Evolutionary conservation across 1,284 basidiomycete genomes (phyloP).

Genomic region (Sporisorium graminicola): DNA sequence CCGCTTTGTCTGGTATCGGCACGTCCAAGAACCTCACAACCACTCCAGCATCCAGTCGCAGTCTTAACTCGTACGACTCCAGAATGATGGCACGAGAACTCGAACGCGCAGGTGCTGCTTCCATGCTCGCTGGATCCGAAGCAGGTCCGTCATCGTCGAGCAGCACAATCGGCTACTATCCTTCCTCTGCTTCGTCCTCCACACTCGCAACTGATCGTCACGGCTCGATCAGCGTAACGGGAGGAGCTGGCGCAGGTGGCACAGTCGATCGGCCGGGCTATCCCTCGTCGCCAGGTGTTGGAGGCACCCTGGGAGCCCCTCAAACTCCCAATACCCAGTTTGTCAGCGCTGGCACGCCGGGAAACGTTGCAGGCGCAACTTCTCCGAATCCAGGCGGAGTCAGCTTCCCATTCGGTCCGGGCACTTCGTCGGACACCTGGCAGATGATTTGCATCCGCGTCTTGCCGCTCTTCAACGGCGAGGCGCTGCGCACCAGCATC

Average conservation of each 20-base stretch:
- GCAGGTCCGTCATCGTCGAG: conserved; percentile 6
- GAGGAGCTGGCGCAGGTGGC: conserved; percentile 1
- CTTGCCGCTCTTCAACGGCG: conserved; percentile 90
- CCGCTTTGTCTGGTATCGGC: conserved; percentile 8
- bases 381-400: conserved; percentile 33
- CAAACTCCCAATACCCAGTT: conserved; percentile 18
- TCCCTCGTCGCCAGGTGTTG: conserved; percentile 24
- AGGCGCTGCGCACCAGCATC: conserved; percentile 86
- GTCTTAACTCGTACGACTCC: conserved; percentile 37
- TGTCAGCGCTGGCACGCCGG: conserved; percentile 1
- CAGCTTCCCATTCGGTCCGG: conserved; percentile 26
- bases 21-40: conserved; percentile 7
- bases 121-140: conserved; percentile 45
- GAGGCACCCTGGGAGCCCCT: conserved; percentile 7
- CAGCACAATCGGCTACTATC: conserved; percentile 7
- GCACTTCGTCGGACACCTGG: conserved; percentile 73
- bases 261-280: conserved; percentile 9
- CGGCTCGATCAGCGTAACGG: conserved; percentile 4
- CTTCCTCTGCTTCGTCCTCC: conserved; percentile 17
- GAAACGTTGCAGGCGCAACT: conserved; percentile 4
- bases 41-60: conserved; percentile 44
- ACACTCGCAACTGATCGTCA: conserved; percentile 27
- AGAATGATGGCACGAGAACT: conserved; percentile 54
- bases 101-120: conserved; percentile 45
- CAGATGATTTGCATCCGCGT: conserved; percentile 84